Percentiles rank a stretch among this genome's conserved stretches.
Evolutionary conservation across 2,329 filamentous ascomycete genomes (phyloP).

Genomic region (Colletotrichum limetticola): DNA sequence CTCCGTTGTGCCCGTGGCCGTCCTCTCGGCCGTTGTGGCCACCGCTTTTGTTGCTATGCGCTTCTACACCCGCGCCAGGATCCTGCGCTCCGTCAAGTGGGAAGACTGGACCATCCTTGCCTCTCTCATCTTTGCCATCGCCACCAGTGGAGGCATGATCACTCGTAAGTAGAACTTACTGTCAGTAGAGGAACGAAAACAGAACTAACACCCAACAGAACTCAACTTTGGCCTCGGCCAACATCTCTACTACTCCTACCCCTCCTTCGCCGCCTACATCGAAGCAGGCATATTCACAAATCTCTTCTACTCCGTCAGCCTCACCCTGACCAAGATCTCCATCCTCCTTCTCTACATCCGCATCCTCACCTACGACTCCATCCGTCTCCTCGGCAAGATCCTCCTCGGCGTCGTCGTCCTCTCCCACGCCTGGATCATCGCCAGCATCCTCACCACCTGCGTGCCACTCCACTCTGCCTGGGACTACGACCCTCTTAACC

Average conservation of each 20-base stretch:
- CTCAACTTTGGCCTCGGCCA: constrained; percentile 29
- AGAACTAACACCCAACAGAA: constrained; percentile 19
- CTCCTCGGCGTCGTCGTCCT: constrained; percentile 35
- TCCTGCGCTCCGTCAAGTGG: constrained; percentile 46
- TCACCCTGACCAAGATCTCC: constrained; percentile 38
- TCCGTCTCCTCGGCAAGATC: constrained; percentile 40
- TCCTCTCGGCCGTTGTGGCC: constrained; percentile 39
- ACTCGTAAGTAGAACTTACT: constrained; percentile 7
- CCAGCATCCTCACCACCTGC: constrained; percentile 38
- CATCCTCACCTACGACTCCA: constrained; percentile 38
- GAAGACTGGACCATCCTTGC: constrained; percentile 49
- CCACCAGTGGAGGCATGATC: constrained; percentile 33
- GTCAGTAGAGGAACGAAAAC: too few relatives aligned
- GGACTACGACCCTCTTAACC: constrained; percentile 24
- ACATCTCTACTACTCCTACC: constrained; percentile 20
- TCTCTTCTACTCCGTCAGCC: constrained; percentile 35
- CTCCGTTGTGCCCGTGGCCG: constrained; percentile 35
- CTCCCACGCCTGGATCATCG: constrained; percentile 38
- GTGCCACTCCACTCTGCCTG: constrained; percentile 36
- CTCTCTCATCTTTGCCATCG: constrained; percentile 40
- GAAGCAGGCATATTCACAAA: constrained; percentile 29
- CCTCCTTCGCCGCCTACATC: constrained; percentile 15
- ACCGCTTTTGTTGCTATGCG: constrained; percentile 43
- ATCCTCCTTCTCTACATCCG: constrained; percentile 40
- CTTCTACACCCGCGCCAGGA: constrained; percentile 45